Percentiles rank a stretch among this genome's conserved stretches.
Conservation (phyloP, 805 yeast genomes). For the Candida broadrunensis region DNA sequence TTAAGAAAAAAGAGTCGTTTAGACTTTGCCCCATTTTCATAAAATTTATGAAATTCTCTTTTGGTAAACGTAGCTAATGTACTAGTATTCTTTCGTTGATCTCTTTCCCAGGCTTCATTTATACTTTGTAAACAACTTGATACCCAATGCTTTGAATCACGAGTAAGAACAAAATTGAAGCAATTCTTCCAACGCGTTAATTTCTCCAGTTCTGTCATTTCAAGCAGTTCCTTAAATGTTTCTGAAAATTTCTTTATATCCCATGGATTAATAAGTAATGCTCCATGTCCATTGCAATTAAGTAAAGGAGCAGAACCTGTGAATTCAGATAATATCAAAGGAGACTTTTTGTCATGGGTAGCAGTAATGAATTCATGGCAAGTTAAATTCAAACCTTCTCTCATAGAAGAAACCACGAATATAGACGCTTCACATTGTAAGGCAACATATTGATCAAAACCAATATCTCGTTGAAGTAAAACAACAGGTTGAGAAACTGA, state of each 20-base stretch:
- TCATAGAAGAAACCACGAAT: slow-evolving; percentile 83
- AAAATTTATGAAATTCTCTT: slow-evolving; percentile 31
- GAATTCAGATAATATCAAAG: slow-evolving; percentile 84
- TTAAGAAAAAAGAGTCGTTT: slow-evolving; percentile 32
- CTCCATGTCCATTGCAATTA: slow-evolving; percentile 50
- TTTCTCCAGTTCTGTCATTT: slow-evolving; percentile 61
- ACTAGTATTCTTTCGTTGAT: slow-evolving; percentile 22
- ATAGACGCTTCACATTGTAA: slow-evolving; percentile 80
- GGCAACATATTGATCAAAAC: slow-evolving; percentile 86
- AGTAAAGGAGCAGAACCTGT: slow-evolving; percentile 90
- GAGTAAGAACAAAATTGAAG: slow-evolving; percentile 54
- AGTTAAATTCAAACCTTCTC: slow-evolving; percentile 96
- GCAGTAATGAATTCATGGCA: slow-evolving; percentile 92
- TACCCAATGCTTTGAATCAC: slow-evolving; percentile 80
- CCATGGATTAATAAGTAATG: slow-evolving; percentile 89
- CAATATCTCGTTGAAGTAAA: slow-evolving; percentile 82
- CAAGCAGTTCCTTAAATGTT: slow-evolving; percentile 62
- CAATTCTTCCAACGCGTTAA: slow-evolving; percentile 59
- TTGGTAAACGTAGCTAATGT: slow-evolving; percentile 29
- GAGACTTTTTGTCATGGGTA: slow-evolving; percentile 67
- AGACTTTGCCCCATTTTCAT: slow-evolving; percentile 14
- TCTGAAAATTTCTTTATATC: slow-evolving; percentile 64
- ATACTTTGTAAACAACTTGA: slow-evolving; percentile 52
- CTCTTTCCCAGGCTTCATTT: slow-evolving; percentile 36
- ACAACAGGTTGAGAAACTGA: slow-evolving; percentile 81